These are phyloP conservation scores for Clonostachys byssicola DNA, from an alignment of 2,329 filamentous ascomycete species.

Conservation along the genomic window DNA sequence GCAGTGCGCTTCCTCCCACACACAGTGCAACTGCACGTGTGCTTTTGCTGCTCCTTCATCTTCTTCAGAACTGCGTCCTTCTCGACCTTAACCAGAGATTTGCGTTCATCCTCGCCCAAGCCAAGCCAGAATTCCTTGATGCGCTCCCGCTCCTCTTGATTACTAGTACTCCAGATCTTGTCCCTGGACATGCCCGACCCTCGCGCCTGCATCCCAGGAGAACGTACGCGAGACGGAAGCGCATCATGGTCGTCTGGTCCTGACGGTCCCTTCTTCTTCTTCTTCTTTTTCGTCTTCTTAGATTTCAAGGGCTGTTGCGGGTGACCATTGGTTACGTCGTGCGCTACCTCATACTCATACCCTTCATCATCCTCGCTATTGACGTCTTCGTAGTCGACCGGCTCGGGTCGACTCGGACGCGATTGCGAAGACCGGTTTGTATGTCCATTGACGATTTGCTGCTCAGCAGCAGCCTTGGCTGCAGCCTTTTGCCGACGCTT, in stretches of 20 bases:
- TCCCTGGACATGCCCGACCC: slow-evolving; percentile 59
- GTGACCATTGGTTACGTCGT: slow-evolving; percentile 19
- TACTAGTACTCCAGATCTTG: slow-evolving; percentile 97
- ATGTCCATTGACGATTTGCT: slow-evolving; percentile 31
- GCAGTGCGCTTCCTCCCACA: slow-evolving; percentile 94
- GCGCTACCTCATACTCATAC: slow-evolving; percentile 30
- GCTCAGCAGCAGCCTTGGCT: slow-evolving; percentile 53
- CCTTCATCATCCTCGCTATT: slow-evolving; percentile 51
- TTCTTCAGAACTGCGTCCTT: slow-evolving; percentile 97
- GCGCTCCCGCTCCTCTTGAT: slow-evolving; percentile 88
- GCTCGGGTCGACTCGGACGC: slow-evolving; percentile 11
- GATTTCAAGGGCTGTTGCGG: slow-evolving; percentile 28
- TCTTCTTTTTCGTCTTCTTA: slow-evolving; percentile 67
- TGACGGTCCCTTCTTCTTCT: slow-evolving; percentile 45
- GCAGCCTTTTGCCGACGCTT: slow-evolving; percentile 87
- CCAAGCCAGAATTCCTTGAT: slow-evolving; percentile 99
- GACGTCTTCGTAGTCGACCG: slow-evolving; percentile 43
- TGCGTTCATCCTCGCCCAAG: slow-evolving; percentile 88
- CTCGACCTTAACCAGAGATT: slow-evolving; percentile 94
- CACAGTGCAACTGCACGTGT: slow-evolving; percentile 96
- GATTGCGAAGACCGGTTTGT: slow-evolving; percentile 24
- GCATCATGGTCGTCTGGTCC: slow-evolving; percentile 2
- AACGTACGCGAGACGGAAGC: not conserved
- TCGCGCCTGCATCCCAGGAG: not conserved
- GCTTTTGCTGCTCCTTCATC: slow-evolving; percentile 99